These are phyloP conservation scores for Penicillium sp. DNA, from an alignment of 2,329 filamentous ascomycete species.

Conservation along the genomic window DNA sequence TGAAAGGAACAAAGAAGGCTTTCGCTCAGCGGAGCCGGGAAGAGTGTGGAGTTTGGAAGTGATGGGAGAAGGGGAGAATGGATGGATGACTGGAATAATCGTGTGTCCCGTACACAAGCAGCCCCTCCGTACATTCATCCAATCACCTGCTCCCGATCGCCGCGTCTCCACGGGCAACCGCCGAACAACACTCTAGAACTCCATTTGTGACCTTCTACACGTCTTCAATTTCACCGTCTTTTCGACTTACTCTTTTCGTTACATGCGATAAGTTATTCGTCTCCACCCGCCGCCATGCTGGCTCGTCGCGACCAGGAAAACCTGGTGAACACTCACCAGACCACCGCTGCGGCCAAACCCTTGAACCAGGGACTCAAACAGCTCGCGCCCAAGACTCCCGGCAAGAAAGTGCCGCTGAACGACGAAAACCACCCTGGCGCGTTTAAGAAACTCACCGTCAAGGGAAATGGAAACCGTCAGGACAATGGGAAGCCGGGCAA, in stretches of 20 bases:
- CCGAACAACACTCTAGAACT: constrained; percentile 30
- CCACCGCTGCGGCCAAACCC: constrained; percentile 68
- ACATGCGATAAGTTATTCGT: constrained; percentile 19
- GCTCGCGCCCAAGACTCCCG: constrained; percentile 74
- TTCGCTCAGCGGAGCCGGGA: constrained; percentile 39
- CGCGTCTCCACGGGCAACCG: constrained; percentile 43
- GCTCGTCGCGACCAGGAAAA: constrained; percentile 87
- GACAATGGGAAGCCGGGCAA: constrained; percentile 59
- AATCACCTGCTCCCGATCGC: constrained; percentile 22
- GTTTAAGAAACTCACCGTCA: constrained; percentile 59
- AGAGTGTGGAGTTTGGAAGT: constrained; percentile 13
- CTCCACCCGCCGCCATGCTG: constrained; percentile 58
- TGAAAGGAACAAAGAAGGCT: constrained; percentile 35
- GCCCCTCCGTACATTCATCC: constrained; percentile 9
- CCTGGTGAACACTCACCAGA: constrained; percentile 71
- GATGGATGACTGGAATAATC: constrained; percentile 14
- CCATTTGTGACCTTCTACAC: constrained; percentile 4
- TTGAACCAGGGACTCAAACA: constrained; percentile 63
- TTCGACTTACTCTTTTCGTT: constrained; percentile 3
- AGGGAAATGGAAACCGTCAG: constrained; percentile 56
- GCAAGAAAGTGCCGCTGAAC: constrained; percentile 75
- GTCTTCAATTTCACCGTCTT: constrained; percentile 14
- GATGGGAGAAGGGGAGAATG: constrained; percentile 19
- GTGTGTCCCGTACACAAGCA: constrained; percentile 9
- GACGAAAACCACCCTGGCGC: constrained; percentile 75